Base-by-base conservation (phyloP, 495 filamentous ascomycete species). In the Annulohypoxylon maeteangense region DNA sequence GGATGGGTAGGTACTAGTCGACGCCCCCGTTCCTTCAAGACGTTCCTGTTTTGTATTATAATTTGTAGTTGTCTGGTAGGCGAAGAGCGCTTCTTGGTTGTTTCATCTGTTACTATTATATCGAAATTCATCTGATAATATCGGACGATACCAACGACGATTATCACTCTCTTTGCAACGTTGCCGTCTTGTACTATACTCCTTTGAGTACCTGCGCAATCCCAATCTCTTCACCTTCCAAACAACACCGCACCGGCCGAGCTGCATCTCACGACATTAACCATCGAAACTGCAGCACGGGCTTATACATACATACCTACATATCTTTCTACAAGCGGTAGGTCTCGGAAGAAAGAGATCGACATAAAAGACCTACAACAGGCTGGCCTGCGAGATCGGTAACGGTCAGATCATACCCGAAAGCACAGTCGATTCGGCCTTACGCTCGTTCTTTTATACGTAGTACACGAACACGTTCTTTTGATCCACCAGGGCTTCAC, bases 1-100 rank as follows among this genome's bases (percentile, higher is more conserved):
- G 38, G 61, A 65, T n/a, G n/a, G n/a, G n/a, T n/a, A n/a, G n/a
- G n/a, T 68, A 65, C 55, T 55, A 61, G 38, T 65, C 32, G 70
- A 29, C 20, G 32, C 40, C 70, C 70, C 69, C 64, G 20, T 67
- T 67, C 62, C 29, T 55, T 67, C n/a, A n/a, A 32, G 29, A 20
- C 48, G 34, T 72, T 55, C 65, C 29, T 42, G n/a, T 47, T 56
- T 27, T 60, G n/a, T 34, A 23, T 53, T 58, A 40, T 32, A 51
- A 51, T 47, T 40, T 32, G 31, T 3, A 51, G 25, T 50, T 40
- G 55, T 32, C 42, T 70, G 47, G 47, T 12, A 44, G 45, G 22
- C 40, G 18, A 18, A 36, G 44, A 27, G 34, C 20, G n/a, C 11
- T 20, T 34, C 18, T 62, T 51, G 44, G 11, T 50, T 38, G 20